Percentiles rank a stretch among this genome's conserved stretches.
phyloP scores from a whole-genome alignment of 164 flowering plant species.

The Liriodendron chinense region DNA sequence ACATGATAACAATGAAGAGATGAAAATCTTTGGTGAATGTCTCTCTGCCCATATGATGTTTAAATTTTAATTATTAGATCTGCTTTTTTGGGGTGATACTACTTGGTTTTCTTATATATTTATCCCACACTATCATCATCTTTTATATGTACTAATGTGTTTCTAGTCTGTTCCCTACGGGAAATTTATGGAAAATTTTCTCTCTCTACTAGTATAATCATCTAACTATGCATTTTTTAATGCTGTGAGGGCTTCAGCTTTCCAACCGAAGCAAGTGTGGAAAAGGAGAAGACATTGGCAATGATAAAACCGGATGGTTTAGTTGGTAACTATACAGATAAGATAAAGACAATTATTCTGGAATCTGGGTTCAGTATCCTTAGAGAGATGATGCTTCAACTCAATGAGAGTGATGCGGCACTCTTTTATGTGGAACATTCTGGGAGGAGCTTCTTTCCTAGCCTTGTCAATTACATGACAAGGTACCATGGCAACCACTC shows the following conservation, averaged over 20 bases:
- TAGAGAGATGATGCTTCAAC: conserved; percentile 39
- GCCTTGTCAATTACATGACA: conserved; percentile 74
- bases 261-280: conserved; percentile 21
- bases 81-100: too few species aligned
- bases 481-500: conserved; percentile 39
- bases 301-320: conserved; percentile 91
- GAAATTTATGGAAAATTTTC: too few species aligned
- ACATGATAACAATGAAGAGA: too few species aligned
- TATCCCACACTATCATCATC: too few species aligned
- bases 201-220: neutral
- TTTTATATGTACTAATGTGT: too few species aligned
- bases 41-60: too few species aligned
- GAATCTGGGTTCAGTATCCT: conserved; percentile 58
- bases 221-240: neutral
- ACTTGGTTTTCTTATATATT: too few species aligned
- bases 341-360: conserved; percentile 42
- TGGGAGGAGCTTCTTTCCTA: conserved; percentile 57
- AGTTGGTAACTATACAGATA: conserved; percentile 47
- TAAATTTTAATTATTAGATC: too few species aligned
- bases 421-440: conserved; percentile 76
- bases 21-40: too few species aligned
- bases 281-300: conserved; percentile 61
- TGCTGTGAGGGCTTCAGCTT: conserved; percentile 22
- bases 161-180: too few species aligned
- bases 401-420: conserved; percentile 44